Evolutionary conservation across 2,329 filamentous ascomycete genomes (phyloP).

Genomic region (Penicillium sp.): DNA sequence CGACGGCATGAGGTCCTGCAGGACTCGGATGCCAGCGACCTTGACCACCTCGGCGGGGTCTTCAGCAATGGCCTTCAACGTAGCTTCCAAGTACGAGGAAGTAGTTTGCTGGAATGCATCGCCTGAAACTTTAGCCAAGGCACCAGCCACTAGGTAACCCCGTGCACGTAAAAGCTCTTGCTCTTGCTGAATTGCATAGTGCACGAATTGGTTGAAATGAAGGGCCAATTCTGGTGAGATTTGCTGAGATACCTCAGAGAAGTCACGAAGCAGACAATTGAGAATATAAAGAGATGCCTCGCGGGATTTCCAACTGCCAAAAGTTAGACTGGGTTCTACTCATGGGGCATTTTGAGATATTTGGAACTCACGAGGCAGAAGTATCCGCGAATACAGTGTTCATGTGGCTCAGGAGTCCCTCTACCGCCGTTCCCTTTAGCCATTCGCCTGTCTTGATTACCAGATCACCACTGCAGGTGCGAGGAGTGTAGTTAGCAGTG

Average conservation of each 20-base stretch:
- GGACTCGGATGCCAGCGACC: slow-evolving; percentile 83
- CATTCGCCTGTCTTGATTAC: slow-evolving; percentile 91
- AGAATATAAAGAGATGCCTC: slow-evolving; percentile 84
- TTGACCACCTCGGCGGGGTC: slow-evolving; percentile 87
- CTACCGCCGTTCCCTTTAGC: slow-evolving; percentile 73
- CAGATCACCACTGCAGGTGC: slow-evolving; percentile 88
- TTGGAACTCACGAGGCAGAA: slow-evolving; percentile 33
- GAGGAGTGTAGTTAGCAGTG: slow-evolving; percentile 92
- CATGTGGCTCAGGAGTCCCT: slow-evolving; percentile 76
- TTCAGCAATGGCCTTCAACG: slow-evolving; percentile 71
- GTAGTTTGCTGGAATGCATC: slow-evolving; percentile 50
- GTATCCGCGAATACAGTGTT: slow-evolving; percentile 66
- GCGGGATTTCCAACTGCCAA: slow-evolving; percentile 62
- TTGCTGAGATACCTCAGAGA: slow-evolving; percentile 71
- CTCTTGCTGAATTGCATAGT: slow-evolving; percentile 69
- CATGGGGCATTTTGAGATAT: neutral
- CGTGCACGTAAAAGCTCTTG: slow-evolving; percentile 80
- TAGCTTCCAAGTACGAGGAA: slow-evolving; percentile 51
- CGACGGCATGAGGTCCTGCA: slow-evolving; percentile 67
- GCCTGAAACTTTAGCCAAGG: slow-evolving; percentile 69
- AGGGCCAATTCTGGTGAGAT: slow-evolving; percentile 69
- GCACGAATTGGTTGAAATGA: slow-evolving; percentile 77
- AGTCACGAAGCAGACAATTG: slow-evolving; percentile 80
- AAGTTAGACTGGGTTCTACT: neutral
- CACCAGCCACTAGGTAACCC: slow-evolving; percentile 82